Evolutionary conservation across 768 basidiomycete species (phyloP), one percentile per base, ranked within the genome.

Genomic region (Sporobolomyces phaffii): DNA sequence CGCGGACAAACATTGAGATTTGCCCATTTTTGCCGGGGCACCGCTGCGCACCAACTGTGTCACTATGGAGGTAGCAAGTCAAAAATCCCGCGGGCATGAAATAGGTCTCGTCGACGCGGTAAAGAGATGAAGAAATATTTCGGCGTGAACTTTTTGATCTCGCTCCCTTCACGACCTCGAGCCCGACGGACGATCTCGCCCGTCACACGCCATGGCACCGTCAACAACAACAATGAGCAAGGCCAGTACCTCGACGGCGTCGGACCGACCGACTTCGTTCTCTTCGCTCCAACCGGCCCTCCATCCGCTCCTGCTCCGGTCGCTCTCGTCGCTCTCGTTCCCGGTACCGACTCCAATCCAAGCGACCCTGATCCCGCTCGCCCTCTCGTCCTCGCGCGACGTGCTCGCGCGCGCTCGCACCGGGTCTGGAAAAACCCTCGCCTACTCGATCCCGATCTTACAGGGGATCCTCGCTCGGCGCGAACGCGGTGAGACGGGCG

Each of bases 401-500:
- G 88, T 99, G 60, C 85, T 99, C 36, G 94, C 93, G 24, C 84
- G 90, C 49, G 94, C 96, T 3, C 84, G 90, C 36, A 99, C 96
- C 5, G 96, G 96, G 22, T 92, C 90, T 63, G 96, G 96, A 29
- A 99, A 99, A 80, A 99, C 96, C 0, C 90, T 89, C 5, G 91
- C 96, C 3, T 99, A 99, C 77, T 90, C 89, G 73, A 82, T 98
- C 14, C 96, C 96, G 0, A 79, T 93, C 29, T 81, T 90, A 0
- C 92, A 98, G 77, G 93, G 91, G 77, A 86, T 98, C 28, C 75
- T 97, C 45, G 48, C 60, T n/a, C 59, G 69, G 8, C 31, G 69
- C 31, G 70, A 70, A 47, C 56, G 60, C 8, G 15, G 43, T 8
- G 43, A 5, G 48, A 51, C 33, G 31, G 36, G 14, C 18, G 73